These are phyloP conservation scores for Carpinus viminea DNA, from an alignment of 306 rosid species.

Conservation along the genomic window DNA sequence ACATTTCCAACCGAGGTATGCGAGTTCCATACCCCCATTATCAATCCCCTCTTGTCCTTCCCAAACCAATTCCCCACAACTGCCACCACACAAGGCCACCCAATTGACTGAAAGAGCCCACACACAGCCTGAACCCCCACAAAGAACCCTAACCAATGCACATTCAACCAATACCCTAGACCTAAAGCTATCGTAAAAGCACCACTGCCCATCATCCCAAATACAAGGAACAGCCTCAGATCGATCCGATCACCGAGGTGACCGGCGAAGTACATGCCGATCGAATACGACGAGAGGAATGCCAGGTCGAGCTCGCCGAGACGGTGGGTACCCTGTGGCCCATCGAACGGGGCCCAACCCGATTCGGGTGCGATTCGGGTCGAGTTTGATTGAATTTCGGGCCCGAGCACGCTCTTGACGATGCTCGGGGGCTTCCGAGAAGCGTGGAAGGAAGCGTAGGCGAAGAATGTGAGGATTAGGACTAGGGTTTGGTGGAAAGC, in stretches of 20 bases:
- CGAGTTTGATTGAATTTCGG: constrained; percentile 48
- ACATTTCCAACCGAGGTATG: constrained; percentile 93
- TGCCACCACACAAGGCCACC: constrained; percentile 98
- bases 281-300: constrained; percentile 68
- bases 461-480: constrained; percentile 62
- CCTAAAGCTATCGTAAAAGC: constrained; percentile 68
- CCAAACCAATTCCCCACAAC: constrained; percentile 87
- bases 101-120: constrained; percentile 92
- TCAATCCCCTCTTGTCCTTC: constrained; percentile 81
- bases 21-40: constrained; percentile 91
- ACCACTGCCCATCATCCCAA: constrained; percentile 96
- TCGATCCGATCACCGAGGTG: constrained; percentile 83
- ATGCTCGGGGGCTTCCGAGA: constrained; percentile 91
- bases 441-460: constrained; percentile 88
- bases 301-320: constrained; percentile 90
- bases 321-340: constrained; percentile 62
- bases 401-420: constrained; percentile 89
- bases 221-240: constrained; percentile 75
- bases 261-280: constrained; percentile 89
- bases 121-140: constrained; percentile 71
- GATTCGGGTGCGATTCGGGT: constrained; percentile 32
- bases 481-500: constrained; percentile 63
- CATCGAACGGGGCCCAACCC: constrained; percentile 88
- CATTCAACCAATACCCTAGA: constrained; percentile 77
- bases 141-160: constrained; percentile 73